phyloP scores from a whole-genome alignment of 139 green algal species.

The Chlamydomonas sphaeroides region DNA sequence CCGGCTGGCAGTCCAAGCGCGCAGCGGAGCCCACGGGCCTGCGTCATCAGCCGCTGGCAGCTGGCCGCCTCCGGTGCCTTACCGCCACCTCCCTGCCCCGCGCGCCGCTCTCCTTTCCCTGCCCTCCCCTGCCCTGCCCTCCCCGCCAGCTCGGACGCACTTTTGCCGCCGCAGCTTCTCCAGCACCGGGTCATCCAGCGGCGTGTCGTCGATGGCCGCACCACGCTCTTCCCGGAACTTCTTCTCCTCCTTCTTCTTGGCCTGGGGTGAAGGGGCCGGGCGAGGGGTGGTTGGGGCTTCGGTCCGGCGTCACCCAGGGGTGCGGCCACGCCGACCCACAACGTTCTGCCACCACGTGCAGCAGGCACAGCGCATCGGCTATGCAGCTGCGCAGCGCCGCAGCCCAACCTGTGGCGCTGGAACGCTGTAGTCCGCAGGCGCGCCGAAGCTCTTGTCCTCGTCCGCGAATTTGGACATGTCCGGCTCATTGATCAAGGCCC shows the following conservation, averaged over 20 bases:
- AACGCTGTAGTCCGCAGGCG: constrained; percentile 35
- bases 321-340: no score
- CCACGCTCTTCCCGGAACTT: constrained; percentile 56
- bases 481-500: constrained; percentile 29
- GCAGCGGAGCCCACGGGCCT: no score
- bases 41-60: no score
- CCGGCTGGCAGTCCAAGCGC: no score
- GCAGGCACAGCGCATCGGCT: no score
- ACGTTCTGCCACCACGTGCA: no score
- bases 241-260: constrained; percentile 71
- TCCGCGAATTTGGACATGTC: constrained; percentile 63
- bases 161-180: constrained; percentile 81
- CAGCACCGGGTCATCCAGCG: constrained; percentile 60
- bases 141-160: constrained; percentile 23
- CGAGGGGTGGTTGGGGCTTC: no score
- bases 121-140: no score
- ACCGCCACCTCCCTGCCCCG: no score
- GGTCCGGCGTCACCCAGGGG: no score
- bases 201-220: constrained; percentile 45
- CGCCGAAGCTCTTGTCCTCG: constrained; percentile 51
- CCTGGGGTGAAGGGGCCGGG: constrained; percentile 20
- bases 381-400: constrained; percentile 8
- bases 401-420: constrained; percentile 21
- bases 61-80: no score
- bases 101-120: no score